Evolutionary conservation across 2,329 filamentous ascomycete species (phyloP), one percentile per base, ranked within the genome.

Genomic region (Aspergillus clavatus): DNA sequence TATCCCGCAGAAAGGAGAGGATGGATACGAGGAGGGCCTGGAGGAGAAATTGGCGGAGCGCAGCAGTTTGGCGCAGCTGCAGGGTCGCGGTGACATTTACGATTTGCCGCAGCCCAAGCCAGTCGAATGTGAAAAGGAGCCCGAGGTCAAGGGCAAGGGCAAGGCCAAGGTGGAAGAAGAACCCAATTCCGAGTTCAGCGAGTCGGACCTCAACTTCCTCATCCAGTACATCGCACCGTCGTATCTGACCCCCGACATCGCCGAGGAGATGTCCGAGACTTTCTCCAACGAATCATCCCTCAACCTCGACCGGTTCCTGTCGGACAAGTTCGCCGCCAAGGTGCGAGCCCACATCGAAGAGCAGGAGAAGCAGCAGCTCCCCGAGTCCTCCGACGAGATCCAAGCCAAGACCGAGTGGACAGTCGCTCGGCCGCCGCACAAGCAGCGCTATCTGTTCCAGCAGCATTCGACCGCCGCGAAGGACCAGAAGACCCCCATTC

Each of bases 1-100:
- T 69, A 97, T 98, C 52, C 93, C 93, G 0, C 93, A 98, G 70
- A 72, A 87, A 56, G 91, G 91, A 45, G 93, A 98, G 67, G 89
- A 95, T 21, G 93, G 93, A 35, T 98, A 86, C 58, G 82, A 95
- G 56, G 75, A 86, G 62, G 93, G 91, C 3, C 78, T 93, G 43
- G 91, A 97, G 67, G 89, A 94, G 72, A 86, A 84, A 63, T 81
- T 94, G 52, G 88, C 87, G 10, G 84, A 89, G 66, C 89, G 89
- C 68, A 97, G 90, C 68, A 90, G 89, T 59, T 77, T 97, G 53
- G 88, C 89, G 70, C 91, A 97, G 71, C 75, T 98, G 22, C 89
- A 96, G 70, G 88, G 90, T 56, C 89, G 95, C 59, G 87, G 87
- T 3, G 90, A 94, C 58, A 82, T 87, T 61, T 93, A 95, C 62